Evolutionary conservation across 2,329 filamentous ascomycete species (phyloP).

Genomic region (Colletotrichum tamarilloi): DNA sequence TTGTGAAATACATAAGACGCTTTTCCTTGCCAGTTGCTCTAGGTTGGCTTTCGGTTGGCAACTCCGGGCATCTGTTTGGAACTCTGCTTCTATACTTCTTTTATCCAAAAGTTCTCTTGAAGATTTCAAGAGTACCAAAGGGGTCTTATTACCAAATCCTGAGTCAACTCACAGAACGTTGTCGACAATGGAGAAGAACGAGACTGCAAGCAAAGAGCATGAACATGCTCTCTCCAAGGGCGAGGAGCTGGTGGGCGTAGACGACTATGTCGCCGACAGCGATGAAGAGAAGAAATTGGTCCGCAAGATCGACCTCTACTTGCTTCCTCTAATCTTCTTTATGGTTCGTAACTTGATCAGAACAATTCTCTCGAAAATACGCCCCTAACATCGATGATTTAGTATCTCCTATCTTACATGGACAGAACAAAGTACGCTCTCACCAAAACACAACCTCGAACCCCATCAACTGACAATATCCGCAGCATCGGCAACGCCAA

Average conservation of each 20-base stretch:
- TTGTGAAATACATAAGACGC: background rate
- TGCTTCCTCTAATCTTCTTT: constrained; percentile 64
- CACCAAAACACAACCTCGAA: background rate
- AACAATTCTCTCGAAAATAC: too few relatives aligned
- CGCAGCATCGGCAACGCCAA: constrained; percentile 64
- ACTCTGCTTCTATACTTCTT: background rate
- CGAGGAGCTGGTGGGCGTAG: constrained; percentile 19
- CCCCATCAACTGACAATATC: background rate
- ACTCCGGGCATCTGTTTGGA: background rate
- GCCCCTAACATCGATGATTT: too few relatives aligned
- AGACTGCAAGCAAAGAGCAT: constrained; percentile 24
- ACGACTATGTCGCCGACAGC: constrained; percentile 42
- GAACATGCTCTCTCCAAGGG: constrained; percentile 25
- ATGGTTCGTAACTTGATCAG: background rate
- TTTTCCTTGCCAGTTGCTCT: background rate
- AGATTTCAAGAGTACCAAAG: too few relatives aligned
- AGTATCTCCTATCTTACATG: constrained; percentile 66
- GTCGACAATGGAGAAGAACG: constrained; percentile 36
- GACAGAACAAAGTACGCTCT: constrained; percentile 61
- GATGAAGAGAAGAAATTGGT: constrained; percentile 48
- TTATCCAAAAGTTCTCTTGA: background rate
- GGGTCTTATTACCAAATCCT: too few relatives aligned
- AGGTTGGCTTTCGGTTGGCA: background rate
- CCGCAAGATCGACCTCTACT: constrained; percentile 52
- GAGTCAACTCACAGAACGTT: background rate